A percentile compares a stretch with the other conserved stretches of the same genome.
These are phyloP conservation scores for Liriodendron chinense DNA, from an alignment of 164 flowering plant genomes.

Conservation along the genomic window DNA sequence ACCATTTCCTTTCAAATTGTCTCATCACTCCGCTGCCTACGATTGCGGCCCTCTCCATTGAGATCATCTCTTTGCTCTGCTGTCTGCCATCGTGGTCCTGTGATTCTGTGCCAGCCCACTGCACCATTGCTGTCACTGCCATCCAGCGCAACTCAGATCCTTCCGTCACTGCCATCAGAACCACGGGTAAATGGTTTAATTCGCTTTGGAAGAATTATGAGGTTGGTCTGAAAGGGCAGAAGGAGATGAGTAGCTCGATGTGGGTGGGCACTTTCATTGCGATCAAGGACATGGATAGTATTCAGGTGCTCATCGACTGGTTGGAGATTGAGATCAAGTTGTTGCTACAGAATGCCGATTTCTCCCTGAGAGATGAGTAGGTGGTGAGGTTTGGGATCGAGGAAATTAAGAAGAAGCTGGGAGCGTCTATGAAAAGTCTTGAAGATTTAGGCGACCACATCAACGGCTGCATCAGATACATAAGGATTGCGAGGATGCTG, in stretches of 20 bases:
- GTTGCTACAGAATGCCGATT: constrained; percentile 48
- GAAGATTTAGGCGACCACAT: constrained; percentile 55
- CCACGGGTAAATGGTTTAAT: constrained; percentile 72
- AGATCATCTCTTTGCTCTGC: no score
- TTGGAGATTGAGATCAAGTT: constrained; percentile 55
- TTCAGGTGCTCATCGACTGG: constrained; percentile 50
- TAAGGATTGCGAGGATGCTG: constrained; percentile 60
- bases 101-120: no score
- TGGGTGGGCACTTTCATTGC: constrained; percentile 46
- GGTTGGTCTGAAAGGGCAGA: constrained; percentile 49
- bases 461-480: constrained; percentile 53
- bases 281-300: constrained; percentile 65
- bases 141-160: no score
- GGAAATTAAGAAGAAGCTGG: constrained; percentile 68
- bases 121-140: no score
- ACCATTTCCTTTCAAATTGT: no score
- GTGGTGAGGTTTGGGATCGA: constrained; percentile 58
- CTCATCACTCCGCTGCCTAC: no score
- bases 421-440: constrained; percentile 47
- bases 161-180: no score
- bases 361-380: constrained; percentile 49
- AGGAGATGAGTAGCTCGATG: constrained; percentile 56
- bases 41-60: no score
- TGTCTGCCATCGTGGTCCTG: no score
- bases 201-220: constrained; percentile 64